Base-by-base conservation (phyloP, 139 green algal species). In the Chlamydomonas incerta region DNA sequence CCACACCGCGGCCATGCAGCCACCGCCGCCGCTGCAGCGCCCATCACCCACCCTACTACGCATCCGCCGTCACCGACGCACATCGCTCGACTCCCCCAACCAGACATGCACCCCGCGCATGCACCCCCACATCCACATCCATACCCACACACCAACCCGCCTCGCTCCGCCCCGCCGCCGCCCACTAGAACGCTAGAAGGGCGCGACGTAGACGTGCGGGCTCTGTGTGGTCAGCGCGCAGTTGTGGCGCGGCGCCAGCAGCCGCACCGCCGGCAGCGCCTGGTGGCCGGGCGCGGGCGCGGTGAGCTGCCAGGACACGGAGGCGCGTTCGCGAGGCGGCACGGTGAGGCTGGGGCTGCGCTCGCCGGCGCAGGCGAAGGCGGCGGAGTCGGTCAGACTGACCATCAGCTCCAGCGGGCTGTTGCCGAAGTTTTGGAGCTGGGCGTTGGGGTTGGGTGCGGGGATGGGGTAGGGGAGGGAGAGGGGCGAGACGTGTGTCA, bases 291-390 rank as follows among this genome's bases (percentile, higher is more conserved):
- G 76, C 68, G 18, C 33, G 33, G 57, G 88, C 81, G 91, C 88
- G 0, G 88, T 76, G n/a, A 94, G 84, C 63, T 83, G 67, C 91
- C 91, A 94, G 17, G 72, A 73, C n/a, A 90, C 63, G 60, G 33
- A 74, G 50, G n/a, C 50, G 20, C 58, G 82, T 37, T 88, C 86
- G 4, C 67, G 66, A 0, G 86, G 79, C 18, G 66, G 58, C 34
- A 90, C 31, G 9, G 31, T 24, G 26, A 90, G 31, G 17, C 60
- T 67, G 69, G 74, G 69, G 15, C 15, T 37, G 57, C 83, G 65
- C 74, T 88, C 74, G 71, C 60, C 63, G 80, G 79, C 55, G 80
- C 80, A 86, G 14, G 35, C 66, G 35, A 93, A 92, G 70, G 86
- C 86, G 14, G 74, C 86, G 0, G 87, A 47, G 57, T 93, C 90